phyloP scores from a whole-genome alignment of 208 protist species.

The Acanthamoeba castellanii region DNA sequence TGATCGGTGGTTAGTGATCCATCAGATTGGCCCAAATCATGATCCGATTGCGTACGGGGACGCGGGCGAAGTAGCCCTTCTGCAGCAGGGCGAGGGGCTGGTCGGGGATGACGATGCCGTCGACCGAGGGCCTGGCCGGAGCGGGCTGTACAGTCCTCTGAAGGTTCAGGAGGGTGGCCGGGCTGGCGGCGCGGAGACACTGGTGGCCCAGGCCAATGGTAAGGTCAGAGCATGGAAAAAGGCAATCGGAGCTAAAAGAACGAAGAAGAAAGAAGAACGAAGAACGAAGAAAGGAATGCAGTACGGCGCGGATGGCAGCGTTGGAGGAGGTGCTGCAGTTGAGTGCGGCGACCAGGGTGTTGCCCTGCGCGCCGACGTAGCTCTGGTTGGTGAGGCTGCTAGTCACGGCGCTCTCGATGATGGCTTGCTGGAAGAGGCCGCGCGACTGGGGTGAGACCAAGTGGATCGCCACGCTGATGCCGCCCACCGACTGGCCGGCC shows the following conservation, averaged over 20 bases:
- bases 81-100: slow-evolving; percentile 10
- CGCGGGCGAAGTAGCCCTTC: slow-evolving; percentile 35
- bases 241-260: background rate
- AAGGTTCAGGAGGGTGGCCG: slow-evolving; percentile 1
- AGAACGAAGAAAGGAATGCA: background rate
- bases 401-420: slow-evolving; percentile 74
- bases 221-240: background rate
- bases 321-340: slow-evolving; percentile 57
- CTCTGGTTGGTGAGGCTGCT: slow-evolving; percentile 49
- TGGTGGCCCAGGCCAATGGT: background rate
- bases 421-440: slow-evolving; percentile 83
- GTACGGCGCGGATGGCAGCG: slow-evolving; percentile 47
- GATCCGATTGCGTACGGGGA: background rate
- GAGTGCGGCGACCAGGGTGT: background rate
- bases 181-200: slow-evolving; percentile 36
- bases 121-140: slow-evolving; percentile 38
- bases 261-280: background rate
- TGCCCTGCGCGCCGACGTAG: slow-evolving; percentile 33
- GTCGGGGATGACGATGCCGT: slow-evolving; percentile 41
- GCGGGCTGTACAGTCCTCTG: background rate
- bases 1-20: background rate
- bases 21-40: too few species aligned
- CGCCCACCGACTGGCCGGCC: slow-evolving; percentile 87
- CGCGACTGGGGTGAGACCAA: slow-evolving; percentile 76
- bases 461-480: slow-evolving; percentile 80